These are phyloP conservation scores for Cardiospermum halicacabum DNA, from an alignment of 345 rosid genomes.

Conservation along the genomic window DNA sequence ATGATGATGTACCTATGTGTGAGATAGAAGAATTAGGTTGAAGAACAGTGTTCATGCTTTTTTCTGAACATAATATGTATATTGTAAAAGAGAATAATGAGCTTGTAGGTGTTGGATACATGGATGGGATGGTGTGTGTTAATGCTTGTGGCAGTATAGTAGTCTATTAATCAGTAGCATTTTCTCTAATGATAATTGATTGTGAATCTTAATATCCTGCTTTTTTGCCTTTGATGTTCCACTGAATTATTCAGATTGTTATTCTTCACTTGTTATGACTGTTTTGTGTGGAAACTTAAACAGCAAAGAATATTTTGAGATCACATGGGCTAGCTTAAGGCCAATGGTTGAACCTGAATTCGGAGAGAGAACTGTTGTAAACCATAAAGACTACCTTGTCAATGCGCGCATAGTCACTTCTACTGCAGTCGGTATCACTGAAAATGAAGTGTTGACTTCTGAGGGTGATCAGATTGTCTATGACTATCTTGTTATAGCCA, in stretches of 20 bases:
- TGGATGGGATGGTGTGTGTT: background rate
- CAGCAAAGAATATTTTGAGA: slow-evolving; percentile 97
- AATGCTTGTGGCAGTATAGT: background rate
- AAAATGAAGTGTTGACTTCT: slow-evolving; percentile 49
- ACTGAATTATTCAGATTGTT: background rate
- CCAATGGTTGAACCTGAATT: slow-evolving; percentile 79
- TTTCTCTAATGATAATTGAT: background rate
- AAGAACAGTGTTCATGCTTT: background rate
- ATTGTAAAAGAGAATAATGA: no score
- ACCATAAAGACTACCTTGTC: slow-evolving; percentile 60
- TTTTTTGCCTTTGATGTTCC: background rate
- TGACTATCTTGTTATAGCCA: slow-evolving; percentile 82
- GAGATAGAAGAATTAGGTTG: background rate
- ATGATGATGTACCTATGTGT: background rate
- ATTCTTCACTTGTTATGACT: background rate
- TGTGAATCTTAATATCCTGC: background rate
- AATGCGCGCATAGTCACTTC: slow-evolving; percentile 60
- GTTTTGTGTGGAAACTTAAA: background rate
- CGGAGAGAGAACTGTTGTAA: slow-evolving; percentile 59
- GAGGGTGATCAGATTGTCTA: slow-evolving; percentile 43
- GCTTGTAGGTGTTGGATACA: background rate
- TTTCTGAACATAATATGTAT: no score
- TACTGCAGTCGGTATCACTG: slow-evolving; percentile 48
- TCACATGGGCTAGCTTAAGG: slow-evolving; percentile 80
- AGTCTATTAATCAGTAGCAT: background rate